Percentiles rank a stretch among this genome's conserved stretches.
phyloP scores from a whole-genome alignment of 148 eudicot genomes.

The Rhododendron kiyosumense region DNA sequence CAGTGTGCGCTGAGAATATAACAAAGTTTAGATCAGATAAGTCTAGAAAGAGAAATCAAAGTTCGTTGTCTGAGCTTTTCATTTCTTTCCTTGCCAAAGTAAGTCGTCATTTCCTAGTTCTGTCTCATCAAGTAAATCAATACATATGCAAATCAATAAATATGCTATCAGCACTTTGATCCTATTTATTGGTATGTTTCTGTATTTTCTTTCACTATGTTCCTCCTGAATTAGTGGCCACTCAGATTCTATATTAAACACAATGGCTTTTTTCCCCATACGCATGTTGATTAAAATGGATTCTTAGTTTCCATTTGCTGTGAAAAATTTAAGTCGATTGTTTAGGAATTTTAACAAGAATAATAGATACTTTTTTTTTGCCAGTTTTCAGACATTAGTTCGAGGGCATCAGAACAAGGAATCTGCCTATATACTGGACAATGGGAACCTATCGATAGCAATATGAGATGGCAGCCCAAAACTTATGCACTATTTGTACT shows the following conservation, averaged over 20 bases:
- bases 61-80: constrained; percentile 75
- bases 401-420: constrained; percentile 61
- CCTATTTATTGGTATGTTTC: background rate
- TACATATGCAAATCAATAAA: background rate
- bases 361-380: constrained; percentile 1
- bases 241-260: background rate
- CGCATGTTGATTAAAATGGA: background rate
- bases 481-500: constrained; percentile 75
- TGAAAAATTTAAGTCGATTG: background rate
- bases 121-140: background rate
- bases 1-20: constrained; percentile 49
- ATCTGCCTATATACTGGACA: constrained; percentile 59
- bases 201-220: background rate
- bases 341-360: background rate
- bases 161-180: background rate
- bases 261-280: background rate
- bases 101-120: constrained; percentile 1
- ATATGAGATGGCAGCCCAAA: constrained; percentile 86
- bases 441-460: constrained; percentile 61
- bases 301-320: background rate
- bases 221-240: background rate
- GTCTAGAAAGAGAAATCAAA: constrained; percentile 38
- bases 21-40: constrained; percentile 37
- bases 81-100: constrained; percentile 75
- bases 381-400: constrained; percentile 69